Conservation (phyloP, 2,329 filamentous ascomycete genomes). For the Colletotrichum cordylinicola region DNA sequence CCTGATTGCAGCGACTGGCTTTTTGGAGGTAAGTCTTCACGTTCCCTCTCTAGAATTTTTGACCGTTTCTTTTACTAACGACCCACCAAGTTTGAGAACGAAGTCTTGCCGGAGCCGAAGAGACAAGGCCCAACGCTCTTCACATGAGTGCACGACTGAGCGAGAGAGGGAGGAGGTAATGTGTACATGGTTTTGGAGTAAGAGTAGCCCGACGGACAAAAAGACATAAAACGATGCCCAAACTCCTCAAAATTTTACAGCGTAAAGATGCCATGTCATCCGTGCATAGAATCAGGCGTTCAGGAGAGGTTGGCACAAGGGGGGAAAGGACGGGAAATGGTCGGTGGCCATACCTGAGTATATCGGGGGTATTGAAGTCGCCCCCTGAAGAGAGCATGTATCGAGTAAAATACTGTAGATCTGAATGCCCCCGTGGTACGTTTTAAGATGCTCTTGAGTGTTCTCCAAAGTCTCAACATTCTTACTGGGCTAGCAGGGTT, state of each 20-base stretch:
- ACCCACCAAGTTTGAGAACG: slow-evolving; percentile 43
- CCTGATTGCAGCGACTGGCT: slow-evolving; percentile 81
- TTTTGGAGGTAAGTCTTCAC: slow-evolving; percentile 74
- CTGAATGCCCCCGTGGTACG: neutral
- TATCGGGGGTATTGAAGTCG: neutral
- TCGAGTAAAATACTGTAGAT: neutral
- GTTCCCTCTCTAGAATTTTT: neutral
- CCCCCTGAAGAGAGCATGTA: neutral
- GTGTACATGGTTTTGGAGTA: neutral
- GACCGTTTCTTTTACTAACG: neutral
- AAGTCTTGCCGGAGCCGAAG: slow-evolving; percentile 37
- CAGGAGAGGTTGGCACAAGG: neutral
- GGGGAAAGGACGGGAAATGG: neutral
- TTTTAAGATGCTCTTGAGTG: neutral
- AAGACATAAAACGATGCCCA: neutral
- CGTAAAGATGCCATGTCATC: neutral
- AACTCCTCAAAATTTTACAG: neutral
- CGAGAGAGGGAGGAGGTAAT: neutral
- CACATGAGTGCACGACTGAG: slow-evolving; percentile 34
- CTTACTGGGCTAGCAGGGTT: neutral
- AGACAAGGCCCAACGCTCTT: slow-evolving; percentile 41
- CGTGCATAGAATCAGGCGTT: slow-evolving; percentile 23
- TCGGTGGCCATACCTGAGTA: neutral
- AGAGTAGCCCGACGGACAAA: neutral
- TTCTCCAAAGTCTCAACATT: neutral